Percentiles rank a stretch among this genome's conserved stretches.
Evolutionary conservation across 305 asterid genomes (phyloP).

Genomic region (Rubia balearica): DNA sequence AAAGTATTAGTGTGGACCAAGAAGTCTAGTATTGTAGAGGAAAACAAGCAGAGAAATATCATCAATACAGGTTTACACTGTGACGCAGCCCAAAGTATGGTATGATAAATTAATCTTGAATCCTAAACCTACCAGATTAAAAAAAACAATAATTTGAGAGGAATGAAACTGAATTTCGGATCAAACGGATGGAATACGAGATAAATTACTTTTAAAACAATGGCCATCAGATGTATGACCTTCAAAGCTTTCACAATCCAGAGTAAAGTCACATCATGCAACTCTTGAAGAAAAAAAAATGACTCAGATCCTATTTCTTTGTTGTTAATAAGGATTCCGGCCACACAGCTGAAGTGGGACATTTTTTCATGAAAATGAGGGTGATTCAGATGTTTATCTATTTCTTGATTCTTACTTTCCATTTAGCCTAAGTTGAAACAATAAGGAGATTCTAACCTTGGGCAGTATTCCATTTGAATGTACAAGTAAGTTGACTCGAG

Average conservation of each 20-base stretch:
- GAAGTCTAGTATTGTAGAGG: not conserved
- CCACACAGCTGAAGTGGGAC: not conserved
- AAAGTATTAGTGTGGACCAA: too few species aligned
- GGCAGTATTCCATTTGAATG: conserved; percentile 99
- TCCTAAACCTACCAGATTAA: too few species aligned
- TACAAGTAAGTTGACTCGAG: conserved; percentile 79
- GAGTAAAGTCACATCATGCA: not conserved
- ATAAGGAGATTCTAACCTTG: conserved; percentile 42
- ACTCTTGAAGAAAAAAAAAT: not conserved
- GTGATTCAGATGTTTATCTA: not conserved
- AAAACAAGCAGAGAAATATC: not conserved
- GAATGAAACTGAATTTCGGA: not conserved
- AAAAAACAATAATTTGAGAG: not conserved
- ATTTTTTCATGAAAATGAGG: not conserved
- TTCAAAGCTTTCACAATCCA: not conserved
- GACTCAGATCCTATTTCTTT: not conserved
- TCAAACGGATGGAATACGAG: not conserved
- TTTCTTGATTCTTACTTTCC: not conserved
- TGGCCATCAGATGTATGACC: not conserved
- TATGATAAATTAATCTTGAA: not conserved
- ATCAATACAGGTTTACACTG: not conserved
- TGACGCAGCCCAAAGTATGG: not conserved
- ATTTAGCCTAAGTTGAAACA: not conserved
- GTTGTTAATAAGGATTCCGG: too few species aligned
- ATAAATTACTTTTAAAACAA: too few species aligned